phyloP scores from a whole-genome alignment of 106 monocot species.

The Dioscorea zingiberensis region DNA sequence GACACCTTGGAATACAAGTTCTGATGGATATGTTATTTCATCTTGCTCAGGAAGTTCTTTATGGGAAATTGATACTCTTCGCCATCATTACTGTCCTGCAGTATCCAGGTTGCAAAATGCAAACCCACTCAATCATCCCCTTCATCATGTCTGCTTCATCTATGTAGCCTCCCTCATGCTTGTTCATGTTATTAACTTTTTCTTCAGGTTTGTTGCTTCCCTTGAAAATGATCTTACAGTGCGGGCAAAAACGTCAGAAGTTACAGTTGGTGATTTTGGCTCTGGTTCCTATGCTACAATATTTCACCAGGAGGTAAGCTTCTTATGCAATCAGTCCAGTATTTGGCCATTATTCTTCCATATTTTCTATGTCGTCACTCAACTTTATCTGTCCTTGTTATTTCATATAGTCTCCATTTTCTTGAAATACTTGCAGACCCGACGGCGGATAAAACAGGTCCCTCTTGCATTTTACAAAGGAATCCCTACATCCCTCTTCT shows the following conservation, averaged over 20 bases:
- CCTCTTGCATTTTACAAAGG: conserved; percentile 79
- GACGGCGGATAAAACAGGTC: conserved; percentile 78
- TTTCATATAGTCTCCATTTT: background rate
- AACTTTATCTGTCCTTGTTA: too few species aligned
- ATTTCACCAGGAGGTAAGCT: conserved; percentile 69
- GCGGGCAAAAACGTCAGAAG: conserved; percentile 75
- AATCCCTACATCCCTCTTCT: conserved; percentile 59
- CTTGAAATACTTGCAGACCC: conserved; percentile 34
- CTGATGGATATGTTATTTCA: background rate
- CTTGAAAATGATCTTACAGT: conserved; percentile 91
- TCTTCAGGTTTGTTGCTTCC: conserved; percentile 71
- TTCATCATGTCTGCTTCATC: too few species aligned
- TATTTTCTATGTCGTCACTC: too few species aligned
- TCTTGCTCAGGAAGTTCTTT: conserved; percentile 73
- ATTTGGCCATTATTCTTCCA: too few species aligned
- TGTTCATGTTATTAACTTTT: background rate
- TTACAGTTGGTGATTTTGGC: conserved; percentile 69
- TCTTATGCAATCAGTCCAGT: background rate
- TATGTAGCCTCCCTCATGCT: background rate
- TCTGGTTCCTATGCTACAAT: conserved; percentile 90
- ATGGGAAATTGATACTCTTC: conserved; percentile 92
- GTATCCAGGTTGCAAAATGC: conserved; percentile 82
- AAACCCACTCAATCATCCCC: background rate
- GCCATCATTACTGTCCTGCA: conserved; percentile 86
- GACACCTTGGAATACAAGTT: background rate